Conservation (phyloP, 306 rosid species). For the Carpinus fangiana region DNA sequence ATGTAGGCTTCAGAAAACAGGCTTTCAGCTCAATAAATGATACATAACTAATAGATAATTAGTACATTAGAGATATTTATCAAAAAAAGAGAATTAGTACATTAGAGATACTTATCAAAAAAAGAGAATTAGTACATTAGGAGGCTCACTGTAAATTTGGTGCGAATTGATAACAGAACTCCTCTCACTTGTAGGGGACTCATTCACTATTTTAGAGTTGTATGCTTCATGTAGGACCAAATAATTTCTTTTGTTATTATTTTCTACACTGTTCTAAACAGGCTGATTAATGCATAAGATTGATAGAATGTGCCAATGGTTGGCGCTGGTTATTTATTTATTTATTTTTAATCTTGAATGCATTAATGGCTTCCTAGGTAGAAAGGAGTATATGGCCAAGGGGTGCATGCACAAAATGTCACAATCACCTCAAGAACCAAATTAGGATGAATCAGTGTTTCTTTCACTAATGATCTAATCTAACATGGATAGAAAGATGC, state of each 20-base stretch:
- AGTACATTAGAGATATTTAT: not conserved
- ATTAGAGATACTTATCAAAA: not conserved
- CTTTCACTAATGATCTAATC: not conserved
- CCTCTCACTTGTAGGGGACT: slow-evolving; percentile 11
- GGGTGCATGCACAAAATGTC: not conserved
- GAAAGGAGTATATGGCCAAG: not conserved
- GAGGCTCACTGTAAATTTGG: not conserved
- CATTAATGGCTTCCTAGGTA: not conserved
- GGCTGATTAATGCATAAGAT: not conserved
- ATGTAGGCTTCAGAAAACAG: slow-evolving; percentile 1
- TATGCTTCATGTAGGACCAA: too few species aligned
- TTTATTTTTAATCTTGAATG: not conserved
- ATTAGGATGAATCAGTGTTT: not conserved
- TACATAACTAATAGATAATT: not conserved
- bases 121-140: not conserved
- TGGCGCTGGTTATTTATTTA: not conserved
- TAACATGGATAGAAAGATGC: not conserved
- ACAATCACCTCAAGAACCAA: not conserved
- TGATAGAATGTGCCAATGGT: not conserved
- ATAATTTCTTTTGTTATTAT: too few species aligned
- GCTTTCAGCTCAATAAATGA: slow-evolving; percentile 6
- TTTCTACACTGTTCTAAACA: not conserved
- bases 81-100: not conserved
- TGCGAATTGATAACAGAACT: slow-evolving; percentile 5
- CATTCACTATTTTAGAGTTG: not conserved